Conservation (phyloP, 345 rosid genomes). For the Pistacia atlantica region DNA sequence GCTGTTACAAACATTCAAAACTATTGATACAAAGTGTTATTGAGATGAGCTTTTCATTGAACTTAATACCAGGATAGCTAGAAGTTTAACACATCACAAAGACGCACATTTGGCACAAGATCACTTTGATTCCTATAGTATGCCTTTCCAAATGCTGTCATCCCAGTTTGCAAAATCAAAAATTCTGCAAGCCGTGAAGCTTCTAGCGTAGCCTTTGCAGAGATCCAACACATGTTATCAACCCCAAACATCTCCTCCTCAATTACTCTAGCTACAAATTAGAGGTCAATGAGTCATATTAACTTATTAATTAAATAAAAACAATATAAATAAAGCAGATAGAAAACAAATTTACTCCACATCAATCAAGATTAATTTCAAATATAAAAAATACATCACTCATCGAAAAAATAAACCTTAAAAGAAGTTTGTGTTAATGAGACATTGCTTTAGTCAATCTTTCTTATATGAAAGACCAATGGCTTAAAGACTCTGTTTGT, state of each 20-base stretch:
- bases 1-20: slow-evolving; percentile 46
- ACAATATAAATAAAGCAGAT: neutral
- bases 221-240: slow-evolving; percentile 86
- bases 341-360: neutral
- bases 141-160: slow-evolving; percentile 96
- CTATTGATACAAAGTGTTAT: neutral
- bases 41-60: slow-evolving; percentile 3
- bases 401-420: neutral
- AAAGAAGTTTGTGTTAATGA: neutral
- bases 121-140: slow-evolving; percentile 82
- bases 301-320: neutral
- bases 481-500: neutral
- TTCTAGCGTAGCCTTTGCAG: slow-evolving; percentile 85
- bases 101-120: slow-evolving; percentile 80
- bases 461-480: neutral
- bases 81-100: slow-evolving; percentile 3
- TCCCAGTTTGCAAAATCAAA: slow-evolving; percentile 92
- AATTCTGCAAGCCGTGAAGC: slow-evolving; percentile 86
- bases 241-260: slow-evolving; percentile 96
- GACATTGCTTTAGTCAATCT: neutral
- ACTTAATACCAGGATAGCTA: neutral
- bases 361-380: slow-evolving; percentile 1
- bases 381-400: neutral
- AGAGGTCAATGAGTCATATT: slow-evolving; percentile 25
- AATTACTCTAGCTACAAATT: slow-evolving; percentile 76